Percentiles rank a stretch among this genome's conserved stretches.
These are phyloP conservation scores for Eimeria acervulina DNA, from an alignment of 169 alveolate species.

Conservation along the genomic window DNA sequence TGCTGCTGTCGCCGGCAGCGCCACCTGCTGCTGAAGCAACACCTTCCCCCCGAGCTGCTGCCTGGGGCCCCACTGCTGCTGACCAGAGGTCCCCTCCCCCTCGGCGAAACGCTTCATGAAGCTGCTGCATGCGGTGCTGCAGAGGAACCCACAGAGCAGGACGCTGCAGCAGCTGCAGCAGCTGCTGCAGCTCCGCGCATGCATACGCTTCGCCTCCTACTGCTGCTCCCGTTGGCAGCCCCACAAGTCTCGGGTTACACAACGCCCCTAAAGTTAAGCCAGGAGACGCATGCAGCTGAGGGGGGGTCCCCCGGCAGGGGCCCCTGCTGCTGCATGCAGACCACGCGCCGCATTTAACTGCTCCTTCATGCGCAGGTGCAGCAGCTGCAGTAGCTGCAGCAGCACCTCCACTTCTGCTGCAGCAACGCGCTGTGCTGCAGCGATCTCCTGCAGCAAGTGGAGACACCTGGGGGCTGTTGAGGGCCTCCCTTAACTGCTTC, in stretches of 20 bases:
- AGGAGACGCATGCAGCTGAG: constrained; percentile 6
- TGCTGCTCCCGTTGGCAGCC: constrained; percentile 34
- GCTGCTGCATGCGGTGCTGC: constrained; percentile 73
- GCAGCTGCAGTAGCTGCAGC: not conserved
- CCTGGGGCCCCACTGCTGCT: not conserved
- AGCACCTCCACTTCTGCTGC: not conserved
- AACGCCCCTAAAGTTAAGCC: constrained; percentile 44
- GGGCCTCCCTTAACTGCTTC: constrained; percentile 62
- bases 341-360: not conserved
- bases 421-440: not conserved
- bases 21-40: not conserved
- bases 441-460: not conserved
- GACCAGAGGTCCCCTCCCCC: not conserved
- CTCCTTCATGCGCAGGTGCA: not conserved
- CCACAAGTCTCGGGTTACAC: constrained; percentile 40
- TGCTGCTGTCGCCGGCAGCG: constrained; percentile 11
- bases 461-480: not conserved
- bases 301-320: constrained; percentile 34
- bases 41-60: not conserved
- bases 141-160: constrained; percentile 51
- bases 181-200: constrained; percentile 31
- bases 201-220: constrained; percentile 34
- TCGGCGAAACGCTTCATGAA: not conserved
- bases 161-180: constrained; percentile 44
- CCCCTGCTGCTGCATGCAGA: constrained; percentile 4